These are phyloP conservation scores for Nakaseomyces kungkrabaensis DNA, from an alignment of 1,139 yeast genomes.

Conservation along the genomic window DNA sequence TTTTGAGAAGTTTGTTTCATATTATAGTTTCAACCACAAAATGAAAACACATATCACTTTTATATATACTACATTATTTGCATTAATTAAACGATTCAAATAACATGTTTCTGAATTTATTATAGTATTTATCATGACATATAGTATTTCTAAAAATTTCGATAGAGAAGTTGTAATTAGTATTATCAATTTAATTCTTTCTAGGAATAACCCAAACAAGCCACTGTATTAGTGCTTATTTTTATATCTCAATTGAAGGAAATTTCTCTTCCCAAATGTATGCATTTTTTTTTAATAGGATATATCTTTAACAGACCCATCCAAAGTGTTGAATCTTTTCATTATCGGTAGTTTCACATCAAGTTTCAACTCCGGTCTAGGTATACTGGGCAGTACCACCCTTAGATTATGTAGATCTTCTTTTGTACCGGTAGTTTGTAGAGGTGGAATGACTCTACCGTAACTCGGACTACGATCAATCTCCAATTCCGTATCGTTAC, in stretches of 20 bases:
- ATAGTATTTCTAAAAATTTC: too few species aligned
- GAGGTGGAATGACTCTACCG: neutral
- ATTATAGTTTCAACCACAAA: too few species aligned
- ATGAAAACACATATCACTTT: too few species aligned
- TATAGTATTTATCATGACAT: neutral
- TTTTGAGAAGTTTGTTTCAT: too few species aligned
- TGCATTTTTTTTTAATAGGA: neutral
- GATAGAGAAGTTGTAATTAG: too few species aligned
- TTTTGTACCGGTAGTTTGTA: neutral
- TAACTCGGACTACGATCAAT: constrained; percentile 7
- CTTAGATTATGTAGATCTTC: constrained; percentile 1
- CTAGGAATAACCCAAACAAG: too few species aligned
- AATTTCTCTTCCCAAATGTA: neutral
- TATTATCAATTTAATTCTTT: too few species aligned
- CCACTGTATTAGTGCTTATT: too few species aligned
- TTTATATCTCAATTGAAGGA: neutral
- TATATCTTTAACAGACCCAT: constrained; percentile 15
- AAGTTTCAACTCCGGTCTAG: constrained; percentile 1
- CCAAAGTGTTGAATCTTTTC: constrained; percentile 23
- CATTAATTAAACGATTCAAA: too few species aligned
- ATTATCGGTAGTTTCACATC: constrained; percentile 17
- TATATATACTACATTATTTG: too few species aligned
- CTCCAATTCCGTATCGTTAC: constrained; percentile 19
- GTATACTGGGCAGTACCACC: neutral
- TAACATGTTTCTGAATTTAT: neutral